Conservation (phyloP, 73 alveolate species). For the Paramecium primaurelia region DNA sequence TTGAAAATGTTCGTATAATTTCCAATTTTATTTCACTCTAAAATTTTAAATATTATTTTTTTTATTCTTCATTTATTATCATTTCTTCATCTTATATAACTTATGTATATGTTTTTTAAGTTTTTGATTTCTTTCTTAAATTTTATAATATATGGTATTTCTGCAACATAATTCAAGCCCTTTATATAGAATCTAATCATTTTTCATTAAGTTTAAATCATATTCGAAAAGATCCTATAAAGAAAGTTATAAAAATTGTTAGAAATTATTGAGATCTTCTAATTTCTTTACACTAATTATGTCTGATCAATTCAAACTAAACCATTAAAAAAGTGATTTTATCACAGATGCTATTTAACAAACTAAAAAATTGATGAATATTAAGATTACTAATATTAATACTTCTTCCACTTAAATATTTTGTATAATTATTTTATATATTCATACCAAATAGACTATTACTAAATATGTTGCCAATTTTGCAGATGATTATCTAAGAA, state of each 20-base stretch:
- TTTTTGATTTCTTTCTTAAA: background rate
- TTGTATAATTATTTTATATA: too few species aligned
- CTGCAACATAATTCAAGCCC: background rate
- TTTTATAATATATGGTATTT: background rate
- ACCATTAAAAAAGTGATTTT: background rate
- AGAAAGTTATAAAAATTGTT: background rate
- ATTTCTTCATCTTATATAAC: background rate
- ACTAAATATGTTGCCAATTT: too few species aligned
- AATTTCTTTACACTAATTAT: background rate
- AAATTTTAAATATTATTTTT: background rate
- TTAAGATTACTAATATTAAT: too few species aligned
- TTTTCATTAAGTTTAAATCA: background rate
- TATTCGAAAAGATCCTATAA: background rate
- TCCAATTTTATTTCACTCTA: background rate
- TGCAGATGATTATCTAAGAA: too few species aligned
- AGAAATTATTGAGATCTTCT: background rate
- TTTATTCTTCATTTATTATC: background rate
- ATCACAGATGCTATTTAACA: background rate
- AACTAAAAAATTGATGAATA: too few species aligned
- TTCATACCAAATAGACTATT: too few species aligned
- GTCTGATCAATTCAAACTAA: constrained; percentile 8
- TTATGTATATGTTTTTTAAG: background rate
- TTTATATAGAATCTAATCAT: background rate
- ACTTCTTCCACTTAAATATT: too few species aligned
- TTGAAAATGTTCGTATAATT: background rate